Percentiles rank a stretch among this genome's conserved stretches.
phyloP scores from a whole-genome alignment of 2,329 filamentous ascomycete species.

The Ceratocystis colombiana region DNA sequence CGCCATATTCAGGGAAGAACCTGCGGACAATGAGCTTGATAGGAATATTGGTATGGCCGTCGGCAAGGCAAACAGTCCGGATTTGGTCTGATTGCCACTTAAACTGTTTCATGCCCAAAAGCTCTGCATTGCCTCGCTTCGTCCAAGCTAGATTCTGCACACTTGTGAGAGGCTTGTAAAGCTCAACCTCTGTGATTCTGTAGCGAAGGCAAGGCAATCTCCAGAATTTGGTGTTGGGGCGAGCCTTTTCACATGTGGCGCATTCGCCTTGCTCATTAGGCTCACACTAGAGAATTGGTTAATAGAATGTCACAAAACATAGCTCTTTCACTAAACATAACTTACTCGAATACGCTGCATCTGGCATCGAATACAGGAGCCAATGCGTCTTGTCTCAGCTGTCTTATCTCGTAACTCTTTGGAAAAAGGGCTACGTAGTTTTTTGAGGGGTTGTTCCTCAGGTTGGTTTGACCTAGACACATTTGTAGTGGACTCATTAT shows the following conservation, averaged over 20 bases:
- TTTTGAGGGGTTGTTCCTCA: not conserved
- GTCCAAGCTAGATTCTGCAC: slow-evolving; percentile 52
- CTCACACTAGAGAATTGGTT: slow-evolving; percentile 39
- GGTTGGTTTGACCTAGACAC: too few relatives aligned
- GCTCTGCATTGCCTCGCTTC: slow-evolving; percentile 26
- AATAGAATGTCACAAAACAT: slow-evolving; percentile 17
- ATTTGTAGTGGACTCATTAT: too few relatives aligned
- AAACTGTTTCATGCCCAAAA: slow-evolving; percentile 42
- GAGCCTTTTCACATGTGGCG: slow-evolving; percentile 44
- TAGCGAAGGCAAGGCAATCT: slow-evolving; percentile 50
- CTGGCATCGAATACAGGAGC: slow-evolving; percentile 50
- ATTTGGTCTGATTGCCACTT: slow-evolving; percentile 45
- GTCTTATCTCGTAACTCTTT: slow-evolving; percentile 42
- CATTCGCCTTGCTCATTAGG: slow-evolving; percentile 42
- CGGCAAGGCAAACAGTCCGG: slow-evolving; percentile 42
- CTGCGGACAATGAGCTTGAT: slow-evolving; percentile 44
- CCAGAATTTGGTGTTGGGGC: slow-evolving; percentile 39
- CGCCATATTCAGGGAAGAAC: slow-evolving; percentile 47
- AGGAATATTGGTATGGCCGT: slow-evolving; percentile 42
- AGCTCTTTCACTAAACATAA: slow-evolving; percentile 21
- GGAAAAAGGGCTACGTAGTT: slow-evolving; percentile 45
- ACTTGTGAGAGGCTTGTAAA: slow-evolving; percentile 47
- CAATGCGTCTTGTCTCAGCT: slow-evolving; percentile 47
- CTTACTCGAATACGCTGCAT: slow-evolving; percentile 54
- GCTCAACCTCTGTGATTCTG: slow-evolving; percentile 48